phyloP scores from a whole-genome alignment of 1,139 yeast genomes.

The Blastobotrys illinoisensis region DNA sequence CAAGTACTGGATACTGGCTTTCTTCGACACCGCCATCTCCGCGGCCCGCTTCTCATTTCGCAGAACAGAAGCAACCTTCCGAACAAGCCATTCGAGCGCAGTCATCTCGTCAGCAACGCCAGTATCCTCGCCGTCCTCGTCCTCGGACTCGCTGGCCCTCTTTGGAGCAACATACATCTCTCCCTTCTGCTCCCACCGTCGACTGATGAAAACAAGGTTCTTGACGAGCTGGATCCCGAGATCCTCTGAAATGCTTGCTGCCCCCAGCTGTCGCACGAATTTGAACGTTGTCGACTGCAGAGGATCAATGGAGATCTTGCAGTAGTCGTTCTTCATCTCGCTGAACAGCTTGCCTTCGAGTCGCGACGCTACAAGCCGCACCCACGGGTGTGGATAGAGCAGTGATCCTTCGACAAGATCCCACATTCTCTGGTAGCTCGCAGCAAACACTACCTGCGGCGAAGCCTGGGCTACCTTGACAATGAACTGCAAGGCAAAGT shows the following conservation, averaged over 20 bases:
- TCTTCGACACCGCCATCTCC: conserved; percentile 55
- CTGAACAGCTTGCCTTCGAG: conserved; percentile 50
- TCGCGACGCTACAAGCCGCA: conserved; percentile 65
- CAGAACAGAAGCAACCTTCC: conserved; percentile 55
- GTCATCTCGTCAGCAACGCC: conserved; percentile 16
- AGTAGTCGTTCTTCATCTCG: conserved; percentile 19
- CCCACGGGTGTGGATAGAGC: conserved; percentile 90
- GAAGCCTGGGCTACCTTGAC: conserved; percentile 30
- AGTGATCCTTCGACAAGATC: conserved; percentile 47
- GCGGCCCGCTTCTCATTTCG: conserved; percentile 56
- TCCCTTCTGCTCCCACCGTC: conserved; percentile 52
- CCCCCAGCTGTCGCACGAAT: conserved; percentile 70
- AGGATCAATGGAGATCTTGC: conserved; percentile 20
- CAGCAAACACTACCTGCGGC: conserved; percentile 29
- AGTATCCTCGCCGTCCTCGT: conserved; percentile 26
- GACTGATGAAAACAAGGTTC: conserved; percentile 57
- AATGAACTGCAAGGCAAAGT: conserved; percentile 57
- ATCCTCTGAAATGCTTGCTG: conserved; percentile 63
- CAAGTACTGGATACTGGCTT: conserved; percentile 43
- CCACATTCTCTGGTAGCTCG: conserved; percentile 43
- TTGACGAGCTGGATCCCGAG: conserved; percentile 63
- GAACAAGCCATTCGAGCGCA: conserved; percentile 60
- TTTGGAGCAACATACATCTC: conserved; percentile 33
- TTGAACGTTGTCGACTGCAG: conserved; percentile 64
- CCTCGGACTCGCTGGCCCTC: conserved; percentile 19